Evolutionary conservation across 805 yeast genomes (phyloP).

Genomic region (Suhomyces pyralidae): DNA sequence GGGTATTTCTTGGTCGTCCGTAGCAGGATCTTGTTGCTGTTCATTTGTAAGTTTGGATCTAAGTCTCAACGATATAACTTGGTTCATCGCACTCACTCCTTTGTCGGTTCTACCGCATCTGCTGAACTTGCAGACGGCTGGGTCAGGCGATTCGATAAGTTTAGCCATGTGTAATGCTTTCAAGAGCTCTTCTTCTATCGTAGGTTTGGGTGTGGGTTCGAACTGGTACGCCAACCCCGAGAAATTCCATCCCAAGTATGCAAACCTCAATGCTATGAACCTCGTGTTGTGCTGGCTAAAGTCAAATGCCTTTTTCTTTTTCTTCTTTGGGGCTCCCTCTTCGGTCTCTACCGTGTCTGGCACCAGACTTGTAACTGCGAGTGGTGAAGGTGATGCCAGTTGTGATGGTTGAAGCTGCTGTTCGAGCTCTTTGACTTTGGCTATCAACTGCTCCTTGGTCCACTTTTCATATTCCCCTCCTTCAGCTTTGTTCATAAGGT

Average conservation of each 20-base stretch:
- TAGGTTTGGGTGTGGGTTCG: conserved; percentile 74
- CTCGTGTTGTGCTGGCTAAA: conserved; percentile 62
- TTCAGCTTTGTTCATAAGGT: conserved; percentile 18
- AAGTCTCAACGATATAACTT: conserved; percentile 77
- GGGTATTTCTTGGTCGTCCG: conserved; percentile 69
- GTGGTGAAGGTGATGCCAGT: background rate
- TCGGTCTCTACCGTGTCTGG: background rate
- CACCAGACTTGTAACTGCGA: background rate
- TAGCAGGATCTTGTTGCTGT: conserved; percentile 54
- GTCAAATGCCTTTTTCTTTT: conserved; percentile 52
- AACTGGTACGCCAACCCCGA: conserved; percentile 84
- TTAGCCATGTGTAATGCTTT: conserved; percentile 67
- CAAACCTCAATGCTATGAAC: conserved; percentile 74
- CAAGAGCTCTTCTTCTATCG: conserved; percentile 77
- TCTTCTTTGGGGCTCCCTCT: conserved; percentile 13
- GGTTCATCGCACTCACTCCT: conserved; percentile 97
- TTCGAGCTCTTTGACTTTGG: conserved; percentile 57
- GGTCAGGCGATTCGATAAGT: conserved; percentile 58
- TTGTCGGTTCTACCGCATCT: conserved; percentile 94
- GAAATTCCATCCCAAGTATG: conserved; percentile 93
- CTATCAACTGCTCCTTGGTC: conserved; percentile 64
- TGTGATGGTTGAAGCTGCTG: background rate
- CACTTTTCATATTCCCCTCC: conserved; percentile 50
- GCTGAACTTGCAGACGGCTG: conserved; percentile 67
- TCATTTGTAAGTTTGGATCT: conserved; percentile 65